Percentiles rank a stretch among this genome's conserved stretches.
phyloP scores from a whole-genome alignment of 1,284 basidiomycete genomes.

The Apiotrichum brassicae region DNA sequence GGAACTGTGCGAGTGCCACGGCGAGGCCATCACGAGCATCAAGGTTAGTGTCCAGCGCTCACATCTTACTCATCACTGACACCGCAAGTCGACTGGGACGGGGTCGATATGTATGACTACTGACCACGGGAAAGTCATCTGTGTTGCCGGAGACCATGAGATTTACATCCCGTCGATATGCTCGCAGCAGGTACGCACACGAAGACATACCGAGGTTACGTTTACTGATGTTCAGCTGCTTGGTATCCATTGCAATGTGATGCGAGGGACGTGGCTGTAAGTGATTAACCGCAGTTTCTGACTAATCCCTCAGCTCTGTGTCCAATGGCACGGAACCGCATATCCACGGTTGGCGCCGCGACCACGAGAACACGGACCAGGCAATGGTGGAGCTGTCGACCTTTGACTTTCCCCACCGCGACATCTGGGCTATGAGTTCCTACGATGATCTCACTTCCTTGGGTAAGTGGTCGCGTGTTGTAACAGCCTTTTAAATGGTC shows the following conservation, averaged over 20 bases:
- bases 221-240: too few relatives aligned
- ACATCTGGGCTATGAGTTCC: constrained; percentile 27
- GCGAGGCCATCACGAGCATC: constrained; percentile 28
- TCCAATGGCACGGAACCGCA: constrained; percentile 32
- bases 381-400: constrained; percentile 18
- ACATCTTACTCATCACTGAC: not conserved
- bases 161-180: constrained; percentile 29
- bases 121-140: constrained; percentile 34
- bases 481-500: too few relatives aligned
- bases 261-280: constrained; percentile 31
- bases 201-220: too few relatives aligned
- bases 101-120: constrained; percentile 22
- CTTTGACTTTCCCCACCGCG: constrained; percentile 23
- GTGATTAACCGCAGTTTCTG: too few relatives aligned
- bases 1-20: constrained; percentile 22
- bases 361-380: constrained; percentile 9
- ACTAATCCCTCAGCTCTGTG: constrained; percentile 5
- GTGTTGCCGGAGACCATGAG: constrained; percentile 14
- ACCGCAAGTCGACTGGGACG: not conserved
- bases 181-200: constrained; percentile 24
- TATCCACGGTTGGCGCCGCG: constrained; percentile 28
- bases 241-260: constrained; percentile 29
- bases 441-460: constrained; percentile 33
- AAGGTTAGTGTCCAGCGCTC: constrained; percentile 21
- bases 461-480: constrained; percentile 10